These are phyloP conservation scores for Iberis amara DNA, from an alignment of 441 rosid genomes.

Conservation along the genomic window DNA sequence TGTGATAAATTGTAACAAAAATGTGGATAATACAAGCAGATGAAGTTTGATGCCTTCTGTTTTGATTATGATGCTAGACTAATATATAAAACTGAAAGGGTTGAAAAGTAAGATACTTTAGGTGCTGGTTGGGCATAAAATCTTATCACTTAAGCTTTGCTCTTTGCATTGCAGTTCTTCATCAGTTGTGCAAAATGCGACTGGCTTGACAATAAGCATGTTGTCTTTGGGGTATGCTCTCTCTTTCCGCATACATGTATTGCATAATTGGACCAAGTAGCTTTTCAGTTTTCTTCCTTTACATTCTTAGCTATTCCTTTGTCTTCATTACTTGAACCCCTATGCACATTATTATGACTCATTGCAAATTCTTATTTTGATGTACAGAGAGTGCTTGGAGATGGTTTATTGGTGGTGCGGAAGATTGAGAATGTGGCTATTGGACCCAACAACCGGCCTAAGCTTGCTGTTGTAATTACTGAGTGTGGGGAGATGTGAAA, in stretches of 20 bases:
- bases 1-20: background rate
- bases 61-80: conserved; percentile 8
- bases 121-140: background rate
- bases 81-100: background rate
- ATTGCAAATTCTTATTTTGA: conserved; percentile 19
- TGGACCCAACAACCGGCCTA: conserved; percentile 85
- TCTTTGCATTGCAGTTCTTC: conserved; percentile 66
- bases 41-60: background rate
- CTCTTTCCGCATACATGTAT: background rate
- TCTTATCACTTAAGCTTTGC: background rate
- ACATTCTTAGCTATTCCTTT: conserved; percentile 6
- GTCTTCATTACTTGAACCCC: background rate
- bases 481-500: conserved; percentile 93
- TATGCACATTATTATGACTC: conserved; percentile 4
- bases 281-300: conserved; percentile 1
- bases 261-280: background rate
- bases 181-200: conserved; percentile 91
- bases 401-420: conserved; percentile 75
- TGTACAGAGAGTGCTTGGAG: conserved; percentile 83
- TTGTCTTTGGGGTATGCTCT: conserved; percentile 81
- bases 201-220: conserved; percentile 97
- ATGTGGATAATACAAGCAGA: background rate
- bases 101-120: background rate
- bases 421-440: conserved; percentile 92
- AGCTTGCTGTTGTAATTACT: conserved; percentile 64